Conservation (phyloP, 768 basidiomycete genomes). For the Termitomyces sp. region DNA sequence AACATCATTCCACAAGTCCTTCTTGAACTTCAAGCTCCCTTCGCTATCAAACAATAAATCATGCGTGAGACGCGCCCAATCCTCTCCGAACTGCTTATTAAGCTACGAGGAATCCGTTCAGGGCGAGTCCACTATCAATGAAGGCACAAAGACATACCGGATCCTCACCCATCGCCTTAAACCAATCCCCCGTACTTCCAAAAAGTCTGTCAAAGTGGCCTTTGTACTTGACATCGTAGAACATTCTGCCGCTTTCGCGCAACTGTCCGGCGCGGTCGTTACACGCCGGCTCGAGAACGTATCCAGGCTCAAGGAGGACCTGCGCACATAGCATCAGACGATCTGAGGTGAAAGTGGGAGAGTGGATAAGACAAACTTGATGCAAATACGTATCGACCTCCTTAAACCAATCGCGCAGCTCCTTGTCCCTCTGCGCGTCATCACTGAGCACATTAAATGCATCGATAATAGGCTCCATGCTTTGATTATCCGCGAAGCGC, state of each 20-base stretch:
- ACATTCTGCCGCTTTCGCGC: constrained; percentile 66
- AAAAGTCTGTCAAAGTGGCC: constrained; percentile 80
- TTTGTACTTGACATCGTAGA: constrained; percentile 68
- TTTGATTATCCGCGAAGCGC: constrained; percentile 79
- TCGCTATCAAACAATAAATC: constrained; percentile 82
- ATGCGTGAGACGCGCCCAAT: constrained; percentile 76
- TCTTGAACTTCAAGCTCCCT: constrained; percentile 86
- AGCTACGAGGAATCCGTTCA: constrained; percentile 17
- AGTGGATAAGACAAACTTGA: constrained; percentile 36
- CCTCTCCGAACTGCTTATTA: constrained; percentile 78
- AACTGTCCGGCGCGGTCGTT: constrained; percentile 61
- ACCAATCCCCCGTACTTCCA: constrained; percentile 70
- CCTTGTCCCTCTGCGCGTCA: constrained; percentile 72
- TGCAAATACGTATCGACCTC: constrained; percentile 60
- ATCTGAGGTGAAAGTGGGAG: background rate
- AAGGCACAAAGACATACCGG: constrained; percentile 35
- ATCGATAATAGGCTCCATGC: constrained; percentile 65
- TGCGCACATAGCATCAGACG: constrained; percentile 14
- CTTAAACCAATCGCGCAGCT: constrained; percentile 71
- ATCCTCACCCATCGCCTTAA: constrained; percentile 82
- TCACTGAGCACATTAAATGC: constrained; percentile 69
- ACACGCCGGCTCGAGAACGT: constrained; percentile 77
- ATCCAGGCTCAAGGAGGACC: constrained; percentile 80
- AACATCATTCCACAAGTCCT: constrained; percentile 85
- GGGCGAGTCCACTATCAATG: background rate